Evolutionary conservation across 768 basidiomycete genomes (phyloP), one percentile per base, ranked within the genome.

Genomic region (Collybia mongolica): DNA sequence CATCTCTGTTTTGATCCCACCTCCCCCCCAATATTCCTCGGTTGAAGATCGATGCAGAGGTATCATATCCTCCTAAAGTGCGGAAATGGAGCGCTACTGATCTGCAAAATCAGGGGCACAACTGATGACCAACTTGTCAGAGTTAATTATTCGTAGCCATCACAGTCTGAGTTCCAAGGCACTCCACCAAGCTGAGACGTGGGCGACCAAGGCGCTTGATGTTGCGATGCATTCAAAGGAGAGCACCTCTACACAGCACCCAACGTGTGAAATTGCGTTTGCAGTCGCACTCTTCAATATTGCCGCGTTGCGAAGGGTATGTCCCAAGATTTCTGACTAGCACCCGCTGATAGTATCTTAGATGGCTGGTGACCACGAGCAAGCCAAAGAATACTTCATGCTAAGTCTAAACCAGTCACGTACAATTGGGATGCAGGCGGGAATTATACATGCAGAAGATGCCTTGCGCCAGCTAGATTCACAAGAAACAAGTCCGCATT

Each of bases 271-370:
- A 45, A 68, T 75, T 36, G 79, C 77, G 0, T 73, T 80, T 44
- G 80, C 79, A 2, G 80, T 79, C 2, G 71, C 79, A 35, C 61
- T 85, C n/a, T 86, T 78, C 55, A 87, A 88, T 52, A 64, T 84
- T 37, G 85, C 78, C 18, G 73, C 77, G 40, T 55, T 86, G 46
- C 71, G 77, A 8, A 79, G 83, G 67, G 76, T 74, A 37, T n/a
- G 65, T 61, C n/a, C 38, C 26, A 38, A 37, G 14, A 12, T 19
- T 18, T n/a, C 18, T 15, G 15, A 6, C 15, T 12, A 32, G 6
- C 6, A n/a, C 9, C 5, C 22, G 18, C 22, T 26, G 12, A 15
- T 17, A 18, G 9, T 41, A 15, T n/a, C 8, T 39, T 1, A 77
- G 76, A 68, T 76, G 55, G 56, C 66, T 2, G 73, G 71, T 3